Conservation (phyloP, 179 eudicot species). For the Vitellaria paradoxa region DNA sequence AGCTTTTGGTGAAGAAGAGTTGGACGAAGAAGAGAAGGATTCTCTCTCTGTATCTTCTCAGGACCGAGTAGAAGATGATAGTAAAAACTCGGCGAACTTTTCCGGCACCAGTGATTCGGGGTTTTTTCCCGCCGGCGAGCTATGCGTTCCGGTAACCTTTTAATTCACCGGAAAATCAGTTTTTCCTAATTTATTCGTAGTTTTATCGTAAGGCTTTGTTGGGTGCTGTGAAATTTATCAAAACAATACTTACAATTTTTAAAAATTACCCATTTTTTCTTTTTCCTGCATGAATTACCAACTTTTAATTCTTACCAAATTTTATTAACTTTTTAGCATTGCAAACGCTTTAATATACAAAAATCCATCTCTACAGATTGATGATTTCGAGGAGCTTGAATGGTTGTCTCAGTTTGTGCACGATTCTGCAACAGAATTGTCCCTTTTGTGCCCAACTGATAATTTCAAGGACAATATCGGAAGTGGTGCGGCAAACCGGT, state of each 20-base stretch:
- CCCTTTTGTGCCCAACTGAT: constrained; percentile 48
- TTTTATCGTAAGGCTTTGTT: too few relatives aligned
- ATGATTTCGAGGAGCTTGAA: constrained; percentile 76
- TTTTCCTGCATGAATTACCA: too few relatives aligned
- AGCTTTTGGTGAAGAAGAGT: constrained; percentile 17
- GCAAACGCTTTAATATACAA: not conserved
- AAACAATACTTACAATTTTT: too few relatives aligned
- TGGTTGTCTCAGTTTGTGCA: constrained; percentile 85
- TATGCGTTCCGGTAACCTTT: constrained; percentile 60
- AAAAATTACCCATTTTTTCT: too few relatives aligned
- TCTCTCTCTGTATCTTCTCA: constrained; percentile 35
- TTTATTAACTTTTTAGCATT: too few relatives aligned
- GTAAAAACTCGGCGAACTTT: constrained; percentile 23
- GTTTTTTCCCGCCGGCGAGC: constrained; percentile 39
- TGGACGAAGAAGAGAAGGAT: constrained; percentile 35
- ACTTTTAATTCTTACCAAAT: too few relatives aligned
- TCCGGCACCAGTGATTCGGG: constrained; percentile 24
- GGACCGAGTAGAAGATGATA: constrained; percentile 31
- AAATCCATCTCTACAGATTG: constrained; percentile 37
- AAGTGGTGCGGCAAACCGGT: constrained; percentile 24
- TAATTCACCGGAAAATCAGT: not conserved
- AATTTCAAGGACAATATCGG: constrained; percentile 28
- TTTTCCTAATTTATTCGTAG: not conserved
- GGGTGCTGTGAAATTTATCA: too few relatives aligned
- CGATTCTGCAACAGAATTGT: constrained; percentile 61